Base-by-base conservation (phyloP, 176 grass and related monocot species). In the Oryza officinalis region DNA sequence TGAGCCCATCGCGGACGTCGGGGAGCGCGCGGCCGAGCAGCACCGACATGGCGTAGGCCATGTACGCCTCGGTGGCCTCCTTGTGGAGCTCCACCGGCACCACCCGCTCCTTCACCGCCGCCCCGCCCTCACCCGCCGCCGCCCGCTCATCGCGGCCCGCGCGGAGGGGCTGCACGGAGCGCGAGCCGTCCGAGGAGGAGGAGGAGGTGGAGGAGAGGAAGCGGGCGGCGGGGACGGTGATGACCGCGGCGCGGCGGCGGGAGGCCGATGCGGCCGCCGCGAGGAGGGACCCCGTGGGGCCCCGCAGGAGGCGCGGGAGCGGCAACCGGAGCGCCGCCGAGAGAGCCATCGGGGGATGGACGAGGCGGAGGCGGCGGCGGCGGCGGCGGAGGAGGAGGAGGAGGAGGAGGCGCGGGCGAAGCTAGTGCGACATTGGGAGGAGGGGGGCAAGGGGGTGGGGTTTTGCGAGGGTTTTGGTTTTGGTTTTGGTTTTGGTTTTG, bases 41-140 rank as follows among this genome's bases (percentile, higher is more conserved):
- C 87, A 98, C 96, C 14, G 96, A 98, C 96, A 98, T 93, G 27
- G 96, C 93, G 78, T 98, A 98, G 28, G 93, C 65, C 96, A 95
- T 90, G 82, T 98, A 98, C 8, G 96, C 93, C 44, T 93, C 89
- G 5, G 89, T 98, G 27, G 93, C 91, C 85, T 95, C 96, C 87
- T 95, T 93, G 85, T 95, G 96, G 61, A 98, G 96, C 85, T 95
- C 96, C 17, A 87, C 72, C 11, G 89, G 85, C 68, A 98, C 82
- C 6, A 98, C n/a, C 75, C 91, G 94, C 80, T 90, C 90, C 72
- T 67, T 94, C 27, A 83, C 80, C 77, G 74, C 70, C 47, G 68
- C n/a, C 13, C 75, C 89, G 22, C 35, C 81, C 59, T 76, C 82
- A 2, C 60, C 81, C 27, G 65, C 57, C 46, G 59, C 33, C 3